Base-by-base conservation (phyloP, 169 alveolate species). In the Cryptosporidium parvum region DNA sequence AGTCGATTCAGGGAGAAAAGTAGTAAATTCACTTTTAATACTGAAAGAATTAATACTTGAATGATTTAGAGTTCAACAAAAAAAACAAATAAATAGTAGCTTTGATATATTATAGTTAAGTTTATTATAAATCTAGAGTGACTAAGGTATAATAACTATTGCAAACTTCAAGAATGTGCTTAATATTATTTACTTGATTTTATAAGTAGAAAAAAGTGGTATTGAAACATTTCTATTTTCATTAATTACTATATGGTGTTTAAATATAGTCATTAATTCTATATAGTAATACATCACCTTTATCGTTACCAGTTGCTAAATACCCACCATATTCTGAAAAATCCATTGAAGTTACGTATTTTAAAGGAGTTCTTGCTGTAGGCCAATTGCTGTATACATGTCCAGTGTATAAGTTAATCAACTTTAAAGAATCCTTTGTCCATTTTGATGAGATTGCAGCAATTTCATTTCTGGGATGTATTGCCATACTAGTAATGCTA, bases 371-470 rank as follows among this genome's bases (percentile, higher is more conserved):
- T 65, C 89, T 80, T 23, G 69, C 70, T 29, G 89, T 61, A 8
- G 89, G 89, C 89, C 89, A 80, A n/a, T 80, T 80, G 4, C 75
- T 80, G 33, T 61, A 80, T 26, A 80, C 69, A n/a, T 59, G 35
- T 18, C 89, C 89, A 35, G 89, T 80, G 23, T 59, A 3, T 29
- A 80, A 62, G 59, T 80, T 59, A 62, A 80, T 80, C 21, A 80
- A 29, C 59, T 80, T 80, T 37, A 80, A 33, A 61, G 80, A 80
- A 80, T 80, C 89, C 33, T 80, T 80, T 0, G 61, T 62, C 89
- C 89, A 80, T 42, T 80, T 80, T 21, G 89, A n/a, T 61, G 89
- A 61, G 9, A 80, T 65, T 14, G 89, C 89, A 26, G 89, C 89
- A 16, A 80, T 67, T 33, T 80, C 89, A 65, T 59, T 59, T 26